A percentile compares a stretch with the other conserved stretches of the same genome.
phyloP scores from a whole-genome alignment of 495 filamentous ascomycete species.

The Annulohypoxylon maeteangense region DNA sequence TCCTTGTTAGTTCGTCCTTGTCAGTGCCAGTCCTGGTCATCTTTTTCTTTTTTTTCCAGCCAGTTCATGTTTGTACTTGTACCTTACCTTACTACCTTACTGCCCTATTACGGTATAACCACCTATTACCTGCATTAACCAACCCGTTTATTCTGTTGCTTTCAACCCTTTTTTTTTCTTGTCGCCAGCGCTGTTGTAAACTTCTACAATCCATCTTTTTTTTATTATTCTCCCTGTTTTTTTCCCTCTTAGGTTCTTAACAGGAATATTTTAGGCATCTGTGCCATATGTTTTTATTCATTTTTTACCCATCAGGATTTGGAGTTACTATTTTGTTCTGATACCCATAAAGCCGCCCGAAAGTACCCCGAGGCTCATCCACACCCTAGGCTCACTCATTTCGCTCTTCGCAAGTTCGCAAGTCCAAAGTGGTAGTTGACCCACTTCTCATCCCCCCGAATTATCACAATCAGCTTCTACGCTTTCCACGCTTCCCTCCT shows the following conservation, averaged over 20 bases:
- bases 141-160: background rate
- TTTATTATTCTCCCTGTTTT: conserved; percentile 18
- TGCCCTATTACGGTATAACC: background rate
- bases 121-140: background rate
- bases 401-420: conserved; percentile 21
- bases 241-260: conserved; percentile 6
- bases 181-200: conserved; percentile 10
- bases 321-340: conserved; percentile 39
- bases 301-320: conserved; percentile 25
- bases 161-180: background rate
- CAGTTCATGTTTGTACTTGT: conserved; percentile 19
- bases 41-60: conserved; percentile 12
- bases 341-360: conserved; percentile 27
- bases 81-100: background rate
- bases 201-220: conserved; percentile 16
- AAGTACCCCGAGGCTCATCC: conserved; percentile 34
- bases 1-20: background rate
- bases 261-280: conserved; percentile 25
- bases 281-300: conserved; percentile 21
- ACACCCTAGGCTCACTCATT: conserved; percentile 18
- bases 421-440: conserved; percentile 26
- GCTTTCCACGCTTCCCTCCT: conserved; percentile 8
- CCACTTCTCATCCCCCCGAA: conserved; percentile 42
- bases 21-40: background rate
- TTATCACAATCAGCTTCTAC: conserved; percentile 38